Percentiles rank a stretch among this genome's conserved stretches.
phyloP scores from a whole-genome alignment of 345 rosid species.

The Arabis alpina region DNA sequence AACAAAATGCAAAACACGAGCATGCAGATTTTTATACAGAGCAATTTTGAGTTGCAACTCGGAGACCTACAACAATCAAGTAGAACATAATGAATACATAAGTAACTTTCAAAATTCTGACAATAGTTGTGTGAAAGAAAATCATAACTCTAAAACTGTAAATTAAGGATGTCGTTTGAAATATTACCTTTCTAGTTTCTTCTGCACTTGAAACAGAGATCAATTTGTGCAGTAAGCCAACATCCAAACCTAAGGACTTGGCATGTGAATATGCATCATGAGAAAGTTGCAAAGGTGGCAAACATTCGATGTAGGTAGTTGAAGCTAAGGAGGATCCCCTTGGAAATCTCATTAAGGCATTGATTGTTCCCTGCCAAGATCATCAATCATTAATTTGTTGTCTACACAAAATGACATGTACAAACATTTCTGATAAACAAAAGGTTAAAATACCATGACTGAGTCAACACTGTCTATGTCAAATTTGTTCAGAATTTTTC shows the following conservation, averaged over 20 bases:
- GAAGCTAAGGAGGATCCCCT: constrained; percentile 47
- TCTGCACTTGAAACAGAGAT: constrained; percentile 51
- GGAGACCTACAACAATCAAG: constrained; percentile 52
- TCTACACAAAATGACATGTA: constrained; percentile 16
- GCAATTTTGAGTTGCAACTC: constrained; percentile 58
- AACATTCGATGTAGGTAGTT: constrained; percentile 37
- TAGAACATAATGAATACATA: constrained; percentile 20
- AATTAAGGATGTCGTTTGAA: constrained; percentile 31
- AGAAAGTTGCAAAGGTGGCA: constrained; percentile 47
- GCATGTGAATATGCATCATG: constrained; percentile 46
- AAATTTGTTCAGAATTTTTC: constrained; percentile 46
- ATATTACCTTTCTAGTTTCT: constrained; percentile 51
- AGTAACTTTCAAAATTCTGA: constrained; percentile 1
- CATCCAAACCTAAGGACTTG: constrained; percentile 51
- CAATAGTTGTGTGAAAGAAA: neutral
- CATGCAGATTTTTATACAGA: constrained; percentile 61
- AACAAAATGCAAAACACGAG: constrained; percentile 63
- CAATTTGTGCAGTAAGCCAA: constrained; percentile 67
- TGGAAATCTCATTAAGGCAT: constrained; percentile 85
- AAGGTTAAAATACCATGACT: constrained; percentile 57
- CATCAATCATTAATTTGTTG: constrained; percentile 31
- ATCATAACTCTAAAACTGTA: neutral
- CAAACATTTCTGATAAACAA: constrained; percentile 26
- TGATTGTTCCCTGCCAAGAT: constrained; percentile 65
- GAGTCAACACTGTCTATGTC: constrained; percentile 55